Percentiles rank a stretch among this genome's conserved stretches.
These are phyloP conservation scores for Hypoxylon sp. DNA, from an alignment of 2,329 filamentous ascomycete species.

Conservation along the genomic window DNA sequence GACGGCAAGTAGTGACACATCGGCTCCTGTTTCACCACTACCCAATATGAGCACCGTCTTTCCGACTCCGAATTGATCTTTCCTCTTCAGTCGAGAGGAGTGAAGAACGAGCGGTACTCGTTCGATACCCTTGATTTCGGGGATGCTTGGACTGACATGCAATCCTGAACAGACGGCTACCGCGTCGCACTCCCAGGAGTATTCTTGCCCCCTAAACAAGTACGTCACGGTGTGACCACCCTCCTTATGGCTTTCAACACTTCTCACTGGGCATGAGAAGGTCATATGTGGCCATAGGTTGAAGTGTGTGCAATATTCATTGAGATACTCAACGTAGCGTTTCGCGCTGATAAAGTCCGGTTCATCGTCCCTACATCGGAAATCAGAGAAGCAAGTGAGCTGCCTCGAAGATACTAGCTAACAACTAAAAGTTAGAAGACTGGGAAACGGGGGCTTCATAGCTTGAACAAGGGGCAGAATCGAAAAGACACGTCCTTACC, in stretches of 20 bases:
- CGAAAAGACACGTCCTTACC: slow-evolving; percentile 35
- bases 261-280: slow-evolving; percentile 54
- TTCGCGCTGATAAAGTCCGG: slow-evolving; percentile 62
- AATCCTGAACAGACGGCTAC: slow-evolving; percentile 63
- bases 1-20: slow-evolving; percentile 62
- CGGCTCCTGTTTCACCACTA: slow-evolving; percentile 63
- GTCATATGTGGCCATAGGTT: slow-evolving; percentile 57
- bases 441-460: not conserved
- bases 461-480: not conserved
- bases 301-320: slow-evolving; percentile 59
- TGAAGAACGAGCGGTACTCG: slow-evolving; percentile 58
- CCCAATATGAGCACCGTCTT: slow-evolving; percentile 62
- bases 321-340: slow-evolving; percentile 61
- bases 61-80: slow-evolving; percentile 59
- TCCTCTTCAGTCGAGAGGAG: slow-evolving; percentile 61
- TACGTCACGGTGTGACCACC: slow-evolving; percentile 48
- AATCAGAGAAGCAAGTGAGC: slow-evolving; percentile 63
- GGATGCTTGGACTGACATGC: slow-evolving; percentile 60
- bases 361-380: slow-evolving; percentile 58
- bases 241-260: slow-evolving; percentile 42
- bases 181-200: slow-evolving; percentile 60
- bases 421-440: slow-evolving; percentile 6
- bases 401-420: slow-evolving; percentile 62
- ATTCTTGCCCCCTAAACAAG: slow-evolving; percentile 12
- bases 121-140: slow-evolving; percentile 58